These are phyloP conservation scores for Botrytis porri DNA, from an alignment of 2,329 filamentous ascomycete species.

Conservation along the genomic window DNA sequence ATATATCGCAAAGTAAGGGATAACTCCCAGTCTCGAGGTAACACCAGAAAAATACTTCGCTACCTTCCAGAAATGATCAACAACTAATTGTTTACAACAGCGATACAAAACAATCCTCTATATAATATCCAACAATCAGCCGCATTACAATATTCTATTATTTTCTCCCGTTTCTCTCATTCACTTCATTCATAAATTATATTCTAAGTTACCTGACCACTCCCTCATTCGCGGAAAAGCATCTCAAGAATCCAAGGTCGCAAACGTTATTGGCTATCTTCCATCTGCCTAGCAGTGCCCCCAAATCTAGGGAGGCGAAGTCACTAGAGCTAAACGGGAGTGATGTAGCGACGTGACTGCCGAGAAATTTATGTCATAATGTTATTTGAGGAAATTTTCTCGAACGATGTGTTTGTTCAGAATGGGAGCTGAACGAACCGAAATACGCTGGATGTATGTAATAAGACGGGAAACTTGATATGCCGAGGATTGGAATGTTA, in stretches of 20 bases:
- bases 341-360: neutral
- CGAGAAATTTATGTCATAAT: neutral
- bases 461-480: neutral
- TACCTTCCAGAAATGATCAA: neutral
- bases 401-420: neutral
- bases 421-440: neutral
- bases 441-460: neutral
- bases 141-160: neutral
- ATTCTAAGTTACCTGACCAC: neutral
- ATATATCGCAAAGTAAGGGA: neutral
- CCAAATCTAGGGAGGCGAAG: neutral
- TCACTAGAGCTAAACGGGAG: neutral
- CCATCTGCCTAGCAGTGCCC: conserved; percentile 1
- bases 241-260: neutral
- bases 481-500: neutral
- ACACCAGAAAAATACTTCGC: neutral
- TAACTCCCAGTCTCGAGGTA: neutral
- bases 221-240: neutral
- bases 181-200: neutral
- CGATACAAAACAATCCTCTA: neutral
- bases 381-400: neutral
- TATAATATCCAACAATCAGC: neutral
- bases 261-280: neutral
- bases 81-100: neutral
- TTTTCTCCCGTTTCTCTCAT: neutral